Evolutionary conservation across 2,329 filamentous ascomycete genomes (phyloP).

Genomic region (Colletotrichum echinochloae): DNA sequence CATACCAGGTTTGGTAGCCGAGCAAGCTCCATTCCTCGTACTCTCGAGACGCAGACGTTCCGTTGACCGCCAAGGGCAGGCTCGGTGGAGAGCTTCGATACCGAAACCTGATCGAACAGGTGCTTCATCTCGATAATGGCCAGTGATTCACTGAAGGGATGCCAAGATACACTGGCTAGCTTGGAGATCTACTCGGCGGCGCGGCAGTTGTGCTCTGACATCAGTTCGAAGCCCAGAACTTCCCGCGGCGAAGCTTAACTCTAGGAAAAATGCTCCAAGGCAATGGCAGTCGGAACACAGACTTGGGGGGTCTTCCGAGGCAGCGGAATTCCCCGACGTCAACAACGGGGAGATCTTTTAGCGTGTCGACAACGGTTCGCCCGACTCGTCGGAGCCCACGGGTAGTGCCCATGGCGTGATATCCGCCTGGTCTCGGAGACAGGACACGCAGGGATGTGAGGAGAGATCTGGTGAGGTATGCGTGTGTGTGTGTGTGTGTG

Average conservation of each 20-base stretch:
- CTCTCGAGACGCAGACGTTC: not conserved
- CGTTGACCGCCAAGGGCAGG: too few species aligned
- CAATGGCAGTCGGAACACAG: not conserved
- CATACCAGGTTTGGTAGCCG: not conserved
- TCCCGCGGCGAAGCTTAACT: not conserved
- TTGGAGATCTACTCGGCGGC: not conserved
- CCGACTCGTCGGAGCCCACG: not conserved
- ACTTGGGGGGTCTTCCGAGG: slow-evolving; percentile 10
- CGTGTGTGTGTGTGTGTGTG: not conserved
- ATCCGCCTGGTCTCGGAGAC: slow-evolving; percentile 6
- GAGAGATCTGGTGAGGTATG: not conserved
- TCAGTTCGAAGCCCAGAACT: not conserved
- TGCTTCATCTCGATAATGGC: not conserved
- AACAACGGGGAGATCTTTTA: slow-evolving; percentile 11
- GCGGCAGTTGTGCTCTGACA: not conserved
- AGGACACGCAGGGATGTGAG: not conserved
- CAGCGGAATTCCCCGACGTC: slow-evolving; percentile 9
- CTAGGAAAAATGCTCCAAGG: not conserved
- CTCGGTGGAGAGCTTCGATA: not conserved
- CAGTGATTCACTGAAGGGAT: not conserved
- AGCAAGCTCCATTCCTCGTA: not conserved
- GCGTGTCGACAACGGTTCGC: not conserved
- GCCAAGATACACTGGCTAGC: not conserved
- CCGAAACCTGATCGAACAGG: not conserved
- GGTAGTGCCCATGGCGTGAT: not conserved